phyloP scores from a whole-genome alignment of 331 rosid genomes.

The Telfairia occidentalis region DNA sequence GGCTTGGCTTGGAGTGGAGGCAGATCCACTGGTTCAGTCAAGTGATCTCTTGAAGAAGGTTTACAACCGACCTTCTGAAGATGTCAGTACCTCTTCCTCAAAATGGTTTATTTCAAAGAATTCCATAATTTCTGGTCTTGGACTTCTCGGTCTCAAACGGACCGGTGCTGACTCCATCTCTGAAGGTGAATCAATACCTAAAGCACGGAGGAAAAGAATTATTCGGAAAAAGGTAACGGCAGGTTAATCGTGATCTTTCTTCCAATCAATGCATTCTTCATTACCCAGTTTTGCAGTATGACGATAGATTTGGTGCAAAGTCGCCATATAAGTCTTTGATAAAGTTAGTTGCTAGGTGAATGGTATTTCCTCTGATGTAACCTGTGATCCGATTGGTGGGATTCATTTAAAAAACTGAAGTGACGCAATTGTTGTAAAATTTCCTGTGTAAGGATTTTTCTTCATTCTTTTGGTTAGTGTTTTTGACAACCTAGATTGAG shows the following conservation, averaged over 20 bases:
- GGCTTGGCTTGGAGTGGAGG: constrained; percentile 96
- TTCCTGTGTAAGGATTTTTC: neutral
- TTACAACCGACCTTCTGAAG: constrained; percentile 60
- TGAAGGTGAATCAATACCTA: constrained; percentile 47
- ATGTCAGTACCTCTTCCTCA: constrained; percentile 35
- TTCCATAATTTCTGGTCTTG: constrained; percentile 78
- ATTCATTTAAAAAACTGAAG: neutral
- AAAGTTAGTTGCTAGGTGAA: constrained; percentile 6
- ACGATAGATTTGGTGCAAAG: constrained; percentile 5
- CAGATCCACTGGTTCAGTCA: constrained; percentile 62
- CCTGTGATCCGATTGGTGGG: neutral
- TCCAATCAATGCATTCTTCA: constrained; percentile 5
- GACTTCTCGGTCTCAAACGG: constrained; percentile 74
- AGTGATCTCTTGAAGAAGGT: constrained; percentile 51
- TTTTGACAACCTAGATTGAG: neutral
- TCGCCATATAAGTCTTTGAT: constrained; percentile 5
- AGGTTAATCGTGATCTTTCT: constrained; percentile 28
- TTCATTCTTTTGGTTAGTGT: neutral
- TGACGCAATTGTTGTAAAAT: constrained; percentile 1
- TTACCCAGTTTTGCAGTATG: constrained; percentile 35
- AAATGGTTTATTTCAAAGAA: constrained; percentile 89
- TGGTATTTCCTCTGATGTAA: neutral
- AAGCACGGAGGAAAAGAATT: constrained; percentile 63
- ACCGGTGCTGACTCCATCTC: constrained; percentile 29
- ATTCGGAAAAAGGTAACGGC: constrained; percentile 74